Evolutionary conservation across 768 basidiomycete species (phyloP).

Genomic region (Amanita pseudoporphyria): DNA sequence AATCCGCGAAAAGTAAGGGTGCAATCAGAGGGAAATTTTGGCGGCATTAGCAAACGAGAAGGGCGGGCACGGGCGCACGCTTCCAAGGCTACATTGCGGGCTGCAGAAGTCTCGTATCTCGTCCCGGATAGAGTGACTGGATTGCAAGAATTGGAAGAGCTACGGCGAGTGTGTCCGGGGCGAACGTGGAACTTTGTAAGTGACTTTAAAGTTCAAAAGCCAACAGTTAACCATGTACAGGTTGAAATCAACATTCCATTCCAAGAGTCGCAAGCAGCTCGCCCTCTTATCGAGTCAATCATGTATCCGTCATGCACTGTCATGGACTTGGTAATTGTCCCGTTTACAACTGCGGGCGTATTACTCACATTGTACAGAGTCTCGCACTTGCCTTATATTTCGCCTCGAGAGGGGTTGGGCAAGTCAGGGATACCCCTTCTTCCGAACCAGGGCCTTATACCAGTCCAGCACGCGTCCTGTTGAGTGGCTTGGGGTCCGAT

Average conservation of each 20-base stretch:
- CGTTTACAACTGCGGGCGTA: not conserved
- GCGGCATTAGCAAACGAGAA: constrained; percentile 33
- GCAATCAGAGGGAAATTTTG: constrained; percentile 35
- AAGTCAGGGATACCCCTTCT: constrained; percentile 29
- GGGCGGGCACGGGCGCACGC: constrained; percentile 14
- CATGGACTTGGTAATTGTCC: constrained; percentile 73
- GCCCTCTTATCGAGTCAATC: constrained; percentile 46
- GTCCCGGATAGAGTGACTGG: constrained; percentile 90
- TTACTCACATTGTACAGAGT: constrained; percentile 41
- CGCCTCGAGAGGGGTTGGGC: constrained; percentile 74
- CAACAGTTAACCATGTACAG: constrained; percentile 17
- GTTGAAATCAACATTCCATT: constrained; percentile 84
- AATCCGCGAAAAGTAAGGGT: constrained; percentile 73
- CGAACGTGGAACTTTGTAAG: constrained; percentile 85
- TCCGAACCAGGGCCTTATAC: constrained; percentile 42
- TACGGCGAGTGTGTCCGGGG: constrained; percentile 65
- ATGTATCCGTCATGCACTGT: constrained; percentile 80
- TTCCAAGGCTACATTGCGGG: not conserved
- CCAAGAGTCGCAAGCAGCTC: constrained; percentile 58
- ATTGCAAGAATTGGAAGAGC: constrained; percentile 65
- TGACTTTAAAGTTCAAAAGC: constrained; percentile 3
- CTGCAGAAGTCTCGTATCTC: constrained; percentile 36
- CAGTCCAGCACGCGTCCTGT: constrained; percentile 70
- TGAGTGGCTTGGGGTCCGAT: constrained; percentile 92
- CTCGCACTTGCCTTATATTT: constrained; percentile 90